Conservation (phyloP, 192 early-diverging fungal species). For the Backusella circina region DNA sequence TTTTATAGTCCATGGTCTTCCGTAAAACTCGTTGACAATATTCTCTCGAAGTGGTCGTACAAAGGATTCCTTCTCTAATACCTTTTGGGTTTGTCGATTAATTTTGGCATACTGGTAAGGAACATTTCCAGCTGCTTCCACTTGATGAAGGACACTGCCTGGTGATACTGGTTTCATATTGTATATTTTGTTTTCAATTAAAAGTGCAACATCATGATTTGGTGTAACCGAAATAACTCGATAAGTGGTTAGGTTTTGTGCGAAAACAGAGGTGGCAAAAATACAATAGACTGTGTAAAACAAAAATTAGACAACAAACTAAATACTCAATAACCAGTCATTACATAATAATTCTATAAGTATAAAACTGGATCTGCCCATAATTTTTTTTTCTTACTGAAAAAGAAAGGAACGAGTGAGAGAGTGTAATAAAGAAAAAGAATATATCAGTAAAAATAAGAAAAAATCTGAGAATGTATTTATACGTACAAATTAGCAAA, state of each 20-base stretch:
- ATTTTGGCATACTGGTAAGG: slow-evolving; percentile 7
- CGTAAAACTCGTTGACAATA: slow-evolving; percentile 12
- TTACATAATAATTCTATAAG: slow-evolving; percentile 1
- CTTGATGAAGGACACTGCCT: slow-evolving; percentile 6
- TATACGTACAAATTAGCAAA: background rate
- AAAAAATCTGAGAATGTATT: background rate
- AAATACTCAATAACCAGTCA: background rate
- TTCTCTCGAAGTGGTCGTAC: background rate
- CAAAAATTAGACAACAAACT: background rate
- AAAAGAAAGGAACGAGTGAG: background rate
- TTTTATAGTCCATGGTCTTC: slow-evolving; percentile 9
- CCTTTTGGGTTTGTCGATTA: background rate
- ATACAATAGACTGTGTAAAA: background rate
- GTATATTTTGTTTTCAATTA: background rate
- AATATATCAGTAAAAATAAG: background rate
- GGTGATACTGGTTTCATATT: background rate
- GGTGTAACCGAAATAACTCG: background rate
- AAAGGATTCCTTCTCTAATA: slow-evolving; percentile 6
- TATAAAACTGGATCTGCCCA: background rate
- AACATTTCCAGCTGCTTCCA: background rate
- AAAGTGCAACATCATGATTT: background rate
- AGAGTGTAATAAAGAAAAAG: background rate
- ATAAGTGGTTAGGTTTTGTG: background rate
- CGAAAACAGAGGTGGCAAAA: background rate
- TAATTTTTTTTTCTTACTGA: background rate